Evolutionary conservation across 257 asterid species (phyloP), one percentile per base, ranked within the genome.

Genomic region (Voacanga thouarsii): DNA sequence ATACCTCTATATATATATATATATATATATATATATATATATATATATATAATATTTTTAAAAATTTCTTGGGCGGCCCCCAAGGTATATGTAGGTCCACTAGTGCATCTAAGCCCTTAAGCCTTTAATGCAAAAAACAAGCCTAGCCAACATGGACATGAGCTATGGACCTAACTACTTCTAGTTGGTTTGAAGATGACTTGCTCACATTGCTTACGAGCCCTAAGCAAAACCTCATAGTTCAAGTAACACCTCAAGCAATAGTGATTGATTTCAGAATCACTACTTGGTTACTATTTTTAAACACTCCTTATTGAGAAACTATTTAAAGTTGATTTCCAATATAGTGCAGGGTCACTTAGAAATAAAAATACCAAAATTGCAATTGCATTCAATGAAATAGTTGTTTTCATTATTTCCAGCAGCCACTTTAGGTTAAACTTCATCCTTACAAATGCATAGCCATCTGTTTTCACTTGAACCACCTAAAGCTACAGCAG

Each of bases 381-480:
- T 80, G 77, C 99, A 96, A 72, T 86, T 80, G 89, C 99, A 96
- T 6, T 91, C 82, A 7, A 90, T 76, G 82, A 92, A 96, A 87
- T 97, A 96, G 87, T 86, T 78, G 76, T 83, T 82, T 73, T 77
- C 78, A 69, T 86, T 85, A 75, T 78, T 81, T 81, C 81, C 89
- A 64, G 87, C 71, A 15, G 79, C 84, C 79, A 93, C 86, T 86
- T 74, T 83, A 63, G 99, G 99, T 75, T 93, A 82, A 43, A 88
- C 89, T 82, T 89, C 89, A 49, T 82, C 74, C 14, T 85, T 77
- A 83, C 98, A 96, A 79, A 73, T 73, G 80, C 99, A 96, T 15
- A 81, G 86, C 96, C 96, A 96, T 78, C 81, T 84, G 84, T 80
- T 84, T 81, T 79, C 86, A 75, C 79, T 82, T 39, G 90, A 86